Percentiles rank a stretch among this genome's conserved stretches.
phyloP scores from a whole-genome alignment of 352 stramenopile species.

The Phytophthora pseudosyringae region DNA sequence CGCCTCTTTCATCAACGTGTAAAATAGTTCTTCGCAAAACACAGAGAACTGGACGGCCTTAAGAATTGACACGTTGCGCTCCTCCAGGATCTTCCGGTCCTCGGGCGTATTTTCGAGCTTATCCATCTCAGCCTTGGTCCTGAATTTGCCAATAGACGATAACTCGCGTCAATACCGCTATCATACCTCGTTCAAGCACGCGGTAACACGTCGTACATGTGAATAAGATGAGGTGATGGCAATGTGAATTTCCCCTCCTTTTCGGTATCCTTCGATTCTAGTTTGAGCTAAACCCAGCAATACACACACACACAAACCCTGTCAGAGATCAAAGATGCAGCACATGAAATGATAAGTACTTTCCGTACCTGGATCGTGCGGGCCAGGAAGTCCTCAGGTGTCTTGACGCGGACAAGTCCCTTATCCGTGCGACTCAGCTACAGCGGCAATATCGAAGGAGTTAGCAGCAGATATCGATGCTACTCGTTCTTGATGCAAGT shows the following conservation, averaged over 20 bases:
- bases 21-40: conserved; percentile 88
- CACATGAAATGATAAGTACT: background rate
- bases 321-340: background rate
- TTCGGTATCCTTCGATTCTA: conserved; percentile 44
- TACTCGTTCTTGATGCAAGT: background rate
- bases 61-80: conserved; percentile 73
- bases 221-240: conserved; percentile 44
- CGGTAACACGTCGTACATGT: conserved; percentile 44
- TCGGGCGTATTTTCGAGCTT: conserved; percentile 65
- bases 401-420: conserved; percentile 77
- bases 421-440: conserved; percentile 86
- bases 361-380: conserved; percentile 73
- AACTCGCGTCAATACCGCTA: background rate
- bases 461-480: conserved; percentile 9
- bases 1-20: conserved; percentile 84
- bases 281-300: conserved; percentile 40
- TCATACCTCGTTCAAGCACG: background rate
- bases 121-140: conserved; percentile 64
- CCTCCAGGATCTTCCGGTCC: conserved; percentile 65
- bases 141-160: conserved; percentile 23
- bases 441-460: conserved; percentile 4
- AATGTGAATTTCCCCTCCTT: conserved; percentile 50
- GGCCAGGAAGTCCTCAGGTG: conserved; percentile 77
- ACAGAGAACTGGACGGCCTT: conserved; percentile 88
- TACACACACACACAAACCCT: background rate